phyloP scores from a whole-genome alignment of 2,329 filamentous ascomycete genomes.

The Sphaerostilbella broomeana region DNA sequence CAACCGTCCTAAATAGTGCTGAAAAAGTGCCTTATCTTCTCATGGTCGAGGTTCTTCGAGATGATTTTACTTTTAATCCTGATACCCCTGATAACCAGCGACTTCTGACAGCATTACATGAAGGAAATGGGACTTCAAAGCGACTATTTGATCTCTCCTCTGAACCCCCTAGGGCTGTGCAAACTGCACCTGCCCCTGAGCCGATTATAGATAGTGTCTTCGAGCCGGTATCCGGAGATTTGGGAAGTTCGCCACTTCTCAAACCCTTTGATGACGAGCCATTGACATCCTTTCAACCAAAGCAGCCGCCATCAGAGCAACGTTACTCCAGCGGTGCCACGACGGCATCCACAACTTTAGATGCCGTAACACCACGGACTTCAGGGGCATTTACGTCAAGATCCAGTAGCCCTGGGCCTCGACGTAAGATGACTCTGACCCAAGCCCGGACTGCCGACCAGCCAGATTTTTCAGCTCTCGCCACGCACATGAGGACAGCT shows the following conservation, averaged over 20 bases:
- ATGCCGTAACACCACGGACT: slow-evolving; percentile 59
- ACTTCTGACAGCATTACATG: slow-evolving; percentile 51
- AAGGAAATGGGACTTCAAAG: slow-evolving; percentile 50
- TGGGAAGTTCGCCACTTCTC: slow-evolving; percentile 66
- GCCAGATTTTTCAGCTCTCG: slow-evolving; percentile 73
- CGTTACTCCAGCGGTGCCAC: slow-evolving; percentile 56
- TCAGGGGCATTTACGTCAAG: slow-evolving; percentile 63
- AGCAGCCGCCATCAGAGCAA: slow-evolving; percentile 32
- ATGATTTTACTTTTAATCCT: slow-evolving; percentile 79
- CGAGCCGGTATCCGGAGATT: slow-evolving; percentile 71
- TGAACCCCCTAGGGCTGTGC: slow-evolving; percentile 53
- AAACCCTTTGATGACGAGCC: slow-evolving; percentile 49
- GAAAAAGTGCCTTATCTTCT: slow-evolving; percentile 80
- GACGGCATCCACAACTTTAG: slow-evolving; percentile 52
- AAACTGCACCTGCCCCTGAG: slow-evolving; percentile 35
- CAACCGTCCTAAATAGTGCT: slow-evolving; percentile 78
- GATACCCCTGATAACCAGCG: slow-evolving; percentile 65
- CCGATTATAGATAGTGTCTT: slow-evolving; percentile 65
- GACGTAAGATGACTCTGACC: slow-evolving; percentile 55
- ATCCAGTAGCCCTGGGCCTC: slow-evolving; percentile 57
- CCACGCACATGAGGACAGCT: slow-evolving; percentile 81
- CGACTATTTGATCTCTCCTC: slow-evolving; percentile 60
- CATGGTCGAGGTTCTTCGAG: slow-evolving; percentile 75
- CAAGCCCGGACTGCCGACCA: slow-evolving; percentile 56
- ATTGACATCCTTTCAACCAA: slow-evolving; percentile 21